Percentiles rank a stretch among this genome's conserved stretches.
These are phyloP conservation scores for Lachancea thermotolerans DNA, from an alignment of 805 yeast species.

Conservation along the genomic window DNA sequence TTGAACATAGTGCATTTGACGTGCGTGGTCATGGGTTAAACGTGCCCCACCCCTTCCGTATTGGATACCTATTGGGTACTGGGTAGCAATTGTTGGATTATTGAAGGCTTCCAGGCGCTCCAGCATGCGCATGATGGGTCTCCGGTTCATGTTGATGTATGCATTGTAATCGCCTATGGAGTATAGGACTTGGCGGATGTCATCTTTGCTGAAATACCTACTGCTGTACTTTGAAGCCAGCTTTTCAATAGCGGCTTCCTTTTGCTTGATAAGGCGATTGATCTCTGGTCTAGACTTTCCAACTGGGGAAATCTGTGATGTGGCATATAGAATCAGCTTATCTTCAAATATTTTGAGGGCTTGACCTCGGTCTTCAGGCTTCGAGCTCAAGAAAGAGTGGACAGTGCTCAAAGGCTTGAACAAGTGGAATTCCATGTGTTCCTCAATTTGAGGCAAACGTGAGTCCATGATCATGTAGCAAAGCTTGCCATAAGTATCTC, in stretches of 20 bases:
- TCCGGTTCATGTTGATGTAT: conserved; percentile 59
- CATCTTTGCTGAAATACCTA: conserved; percentile 45
- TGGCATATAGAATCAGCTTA: conserved; percentile 53
- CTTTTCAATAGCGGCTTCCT: conserved; percentile 62
- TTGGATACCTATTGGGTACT: conserved; percentile 52
- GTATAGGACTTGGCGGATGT: conserved; percentile 63
- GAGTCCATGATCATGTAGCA: conserved; percentile 87
- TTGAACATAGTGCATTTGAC: conserved; percentile 66
- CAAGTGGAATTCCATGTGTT: conserved; percentile 67
- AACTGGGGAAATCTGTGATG: conserved; percentile 57
- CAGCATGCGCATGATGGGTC: conserved; percentile 60
- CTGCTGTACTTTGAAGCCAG: conserved; percentile 44
- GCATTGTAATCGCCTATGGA: conserved; percentile 77
- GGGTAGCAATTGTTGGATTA: conserved; percentile 35
- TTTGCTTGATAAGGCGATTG: conserved; percentile 52
- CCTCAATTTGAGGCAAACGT: conserved; percentile 59
- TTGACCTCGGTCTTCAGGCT: conserved; percentile 32
- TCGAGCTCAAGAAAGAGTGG: conserved; percentile 38
- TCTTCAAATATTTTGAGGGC: conserved; percentile 48
- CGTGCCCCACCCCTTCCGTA: conserved; percentile 66
- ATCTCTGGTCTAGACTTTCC: conserved; percentile 49
- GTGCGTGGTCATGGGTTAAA: conserved; percentile 63
- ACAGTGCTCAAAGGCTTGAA: conserved; percentile 69
- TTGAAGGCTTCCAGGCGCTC: conserved; percentile 44
- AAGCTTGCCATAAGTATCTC: conserved; percentile 71